Evolutionary conservation across 108 stramenopile genomes (phyloP).

Genomic region (Cyclotella choctawhatcheeana): DNA sequence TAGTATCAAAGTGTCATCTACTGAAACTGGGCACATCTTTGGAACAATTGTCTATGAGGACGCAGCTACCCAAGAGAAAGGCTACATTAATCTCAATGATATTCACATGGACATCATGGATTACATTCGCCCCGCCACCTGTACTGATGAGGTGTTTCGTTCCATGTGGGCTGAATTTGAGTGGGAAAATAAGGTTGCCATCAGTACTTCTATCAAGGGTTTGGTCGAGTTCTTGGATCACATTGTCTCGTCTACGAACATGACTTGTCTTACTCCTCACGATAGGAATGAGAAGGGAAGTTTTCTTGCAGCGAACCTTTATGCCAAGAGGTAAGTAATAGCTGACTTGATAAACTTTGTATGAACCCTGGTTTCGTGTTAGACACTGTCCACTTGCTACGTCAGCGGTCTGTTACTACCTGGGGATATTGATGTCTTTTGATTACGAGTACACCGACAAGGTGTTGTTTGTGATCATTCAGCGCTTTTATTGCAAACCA

Average conservation of each 20-base stretch:
- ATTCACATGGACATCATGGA: conserved; percentile 99
- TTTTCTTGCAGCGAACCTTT: conserved; percentile 99
- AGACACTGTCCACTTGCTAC: conserved; percentile 61
- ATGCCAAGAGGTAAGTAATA: conserved; percentile 88
- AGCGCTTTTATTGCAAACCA: conserved; percentile 61
- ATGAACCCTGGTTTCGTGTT: conserved; percentile 84
- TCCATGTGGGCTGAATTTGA: conserved; percentile 99
- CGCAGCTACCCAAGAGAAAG: conserved; percentile 89
- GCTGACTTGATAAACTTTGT: background rate
- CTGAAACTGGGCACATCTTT: conserved; percentile 99
- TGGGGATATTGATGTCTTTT: conserved; percentile 49
- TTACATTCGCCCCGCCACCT: conserved; percentile 98
- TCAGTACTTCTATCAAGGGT: conserved; percentile 89
- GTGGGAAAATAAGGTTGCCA: conserved; percentile 99
- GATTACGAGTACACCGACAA: conserved; percentile 69
- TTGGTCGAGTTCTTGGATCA: conserved; percentile 94
- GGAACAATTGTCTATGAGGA: conserved; percentile 99
- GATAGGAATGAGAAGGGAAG: conserved; percentile 71
- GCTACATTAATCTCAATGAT: conserved; percentile 97
- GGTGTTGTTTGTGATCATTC: conserved; percentile 59
- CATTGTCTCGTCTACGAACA: conserved; percentile 96
- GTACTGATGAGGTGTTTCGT: conserved; percentile 96
- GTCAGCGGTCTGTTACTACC: conserved; percentile 78
- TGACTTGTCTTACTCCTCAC: conserved; percentile 95
- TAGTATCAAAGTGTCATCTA: conserved; percentile 98